A percentile compares a stretch with the other conserved stretches of the same genome.
Evolutionary conservation across 495 filamentous ascomycete species (phyloP).

Genomic region (Pyrenopolyporus hunteri): DNA sequence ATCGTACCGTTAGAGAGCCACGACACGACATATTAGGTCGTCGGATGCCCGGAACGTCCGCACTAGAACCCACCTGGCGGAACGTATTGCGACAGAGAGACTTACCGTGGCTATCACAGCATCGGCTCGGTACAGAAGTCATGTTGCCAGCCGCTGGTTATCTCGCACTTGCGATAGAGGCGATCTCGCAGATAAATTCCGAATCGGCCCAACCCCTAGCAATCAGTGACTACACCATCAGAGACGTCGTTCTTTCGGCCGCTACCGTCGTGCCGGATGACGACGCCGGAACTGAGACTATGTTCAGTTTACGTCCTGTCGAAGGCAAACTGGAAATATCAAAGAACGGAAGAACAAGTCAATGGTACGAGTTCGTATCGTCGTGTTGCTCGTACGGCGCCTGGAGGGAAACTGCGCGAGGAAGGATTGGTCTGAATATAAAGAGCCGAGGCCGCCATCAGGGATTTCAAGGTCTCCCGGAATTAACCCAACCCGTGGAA

Average conservation of each 20-base stretch:
- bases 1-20: slow-evolving; percentile 37
- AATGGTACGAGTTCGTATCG: slow-evolving; percentile 42
- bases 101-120: slow-evolving; percentile 52
- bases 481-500: not conserved
- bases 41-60: slow-evolving; percentile 34
- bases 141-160: slow-evolving; percentile 60
- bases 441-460: not conserved
- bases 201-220: not conserved
- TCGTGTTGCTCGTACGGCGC: not conserved
- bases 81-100: slow-evolving; percentile 45
- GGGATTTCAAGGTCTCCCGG: not conserved
- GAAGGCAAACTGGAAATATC: not conserved
- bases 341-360: not conserved
- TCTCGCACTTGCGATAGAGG: slow-evolving; percentile 54
- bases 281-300: slow-evolving; percentile 31
- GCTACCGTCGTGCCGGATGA: slow-evolving; percentile 31
- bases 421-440: not conserved
- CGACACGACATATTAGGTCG: slow-evolving; percentile 55
- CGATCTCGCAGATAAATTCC: slow-evolving; percentile 34
- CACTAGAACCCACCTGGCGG: slow-evolving; percentile 46
- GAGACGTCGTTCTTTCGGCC: slow-evolving; percentile 44
- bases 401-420: not conserved
- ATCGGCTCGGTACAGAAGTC: slow-evolving; percentile 41
- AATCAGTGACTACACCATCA: slow-evolving; percentile 30
- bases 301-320: slow-evolving; percentile 7